These are phyloP conservation scores for Hymenoscyphus fraxineus DNA, from an alignment of 2,329 filamentous ascomycete genomes.

Conservation along the genomic window DNA sequence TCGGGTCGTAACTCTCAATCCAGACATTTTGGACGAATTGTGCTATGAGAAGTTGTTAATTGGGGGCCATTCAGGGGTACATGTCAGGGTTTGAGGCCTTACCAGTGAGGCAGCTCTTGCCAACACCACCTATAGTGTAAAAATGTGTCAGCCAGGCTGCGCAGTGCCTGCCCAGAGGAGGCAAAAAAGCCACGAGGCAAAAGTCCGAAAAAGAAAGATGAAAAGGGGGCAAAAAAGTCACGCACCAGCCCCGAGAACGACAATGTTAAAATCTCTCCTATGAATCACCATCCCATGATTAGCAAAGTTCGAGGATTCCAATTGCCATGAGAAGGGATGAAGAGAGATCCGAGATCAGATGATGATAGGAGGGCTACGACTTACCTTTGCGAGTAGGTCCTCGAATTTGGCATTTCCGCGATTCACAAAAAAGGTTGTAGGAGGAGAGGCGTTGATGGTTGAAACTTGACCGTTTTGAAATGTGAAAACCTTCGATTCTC, in stretches of 20 bases:
- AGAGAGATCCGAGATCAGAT: not conserved
- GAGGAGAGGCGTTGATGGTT: not conserved
- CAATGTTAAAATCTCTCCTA: slow-evolving; percentile 63
- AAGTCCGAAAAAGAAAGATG: not conserved
- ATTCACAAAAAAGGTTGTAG: not conserved
- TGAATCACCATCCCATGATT: slow-evolving; percentile 8
- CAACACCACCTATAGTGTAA: slow-evolving; percentile 57
- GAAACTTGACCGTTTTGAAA: not conserved
- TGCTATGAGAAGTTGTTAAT: slow-evolving; percentile 40
- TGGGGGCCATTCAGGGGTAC: slow-evolving; percentile 23
- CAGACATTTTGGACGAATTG: slow-evolving; percentile 75
- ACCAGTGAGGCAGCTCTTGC: slow-evolving; percentile 73
- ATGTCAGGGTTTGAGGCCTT: slow-evolving; percentile 30
- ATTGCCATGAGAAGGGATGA: not conserved
- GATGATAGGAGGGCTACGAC: not conserved
- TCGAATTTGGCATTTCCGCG: slow-evolving; percentile 14
- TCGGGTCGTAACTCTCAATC: slow-evolving; percentile 66
- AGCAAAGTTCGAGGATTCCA: slow-evolving; percentile 1
- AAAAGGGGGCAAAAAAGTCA: slow-evolving; percentile 10
- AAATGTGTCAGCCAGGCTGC: slow-evolving; percentile 29
- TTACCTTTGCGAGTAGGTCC: slow-evolving; percentile 27
- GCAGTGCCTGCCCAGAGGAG: slow-evolving; percentile 15
- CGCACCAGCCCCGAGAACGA: slow-evolving; percentile 60
- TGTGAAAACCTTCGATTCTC: not conserved
- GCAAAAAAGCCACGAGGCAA: not conserved